Base-by-base conservation (phyloP, 768 basidiomycete genomes). In the Tulasnella sp. region DNA sequence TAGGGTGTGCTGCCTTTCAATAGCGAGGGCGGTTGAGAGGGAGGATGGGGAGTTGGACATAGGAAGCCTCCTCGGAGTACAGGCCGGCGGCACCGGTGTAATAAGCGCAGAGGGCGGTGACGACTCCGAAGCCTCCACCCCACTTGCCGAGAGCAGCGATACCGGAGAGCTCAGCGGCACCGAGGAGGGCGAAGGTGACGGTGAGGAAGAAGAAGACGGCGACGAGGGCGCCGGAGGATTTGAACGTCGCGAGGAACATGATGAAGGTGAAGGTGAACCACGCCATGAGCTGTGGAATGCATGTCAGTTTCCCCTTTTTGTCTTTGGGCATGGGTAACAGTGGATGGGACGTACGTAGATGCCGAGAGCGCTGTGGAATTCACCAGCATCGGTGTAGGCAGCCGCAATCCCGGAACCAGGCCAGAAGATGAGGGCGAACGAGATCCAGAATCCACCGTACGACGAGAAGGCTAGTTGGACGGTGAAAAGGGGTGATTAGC, bases 361-460 rank as follows among this genome's bases (percentile, higher is more conserved):
- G 2, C 84, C 88, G 11, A 92, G 65, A 0, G 86, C 88, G 50
- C 78, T 76, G 4, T 65, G 50, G 11, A 85, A 67, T 65, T 83
- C 77, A 0, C 63, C 53, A 0, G 65, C 51, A 38, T 38, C 34
- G 34, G 34, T 38, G 66, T 83, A 91, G 0, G 88, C 79, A 0
- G 75, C 68, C 3, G 64, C 10, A 48, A 91, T 76, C 13, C 88
- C 88, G 3, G 78, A 78, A 26, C 78, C 76, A 1, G 90, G 90
- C 49, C 88, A 77, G 67, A 85, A 71, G 65, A 93, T 59, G 19
- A 59, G 74, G 3, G 81, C 87, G 51, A 81, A 92, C 3, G 88
- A 88, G 73, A 92, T 74, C 89, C 89, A 93, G 77, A 92, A 93
- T 2, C 83, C 86, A 23, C 90, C 90, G 62, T 86, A 93, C 1